These are phyloP conservation scores for Phytophthora nicotianae DNA, from an alignment of 352 stramenopile species.

Conservation along the genomic window DNA sequence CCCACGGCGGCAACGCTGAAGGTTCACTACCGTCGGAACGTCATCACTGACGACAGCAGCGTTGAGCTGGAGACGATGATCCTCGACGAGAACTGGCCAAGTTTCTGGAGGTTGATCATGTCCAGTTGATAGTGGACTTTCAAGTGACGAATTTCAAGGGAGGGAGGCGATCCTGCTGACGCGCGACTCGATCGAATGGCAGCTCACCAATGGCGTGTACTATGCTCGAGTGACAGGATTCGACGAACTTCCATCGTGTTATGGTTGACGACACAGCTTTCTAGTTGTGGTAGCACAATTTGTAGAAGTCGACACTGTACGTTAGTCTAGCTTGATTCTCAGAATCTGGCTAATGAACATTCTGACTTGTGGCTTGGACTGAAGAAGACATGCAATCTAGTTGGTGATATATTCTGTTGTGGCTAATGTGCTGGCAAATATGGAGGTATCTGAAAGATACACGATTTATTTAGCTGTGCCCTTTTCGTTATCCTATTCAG, in stretches of 20 bases:
- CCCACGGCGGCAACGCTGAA: slow-evolving; percentile 43
- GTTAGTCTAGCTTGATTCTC: neutral
- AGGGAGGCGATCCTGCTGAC: slow-evolving; percentile 51
- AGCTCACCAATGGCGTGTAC: slow-evolving; percentile 52
- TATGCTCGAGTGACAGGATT: slow-evolving; percentile 41
- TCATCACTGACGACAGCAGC: neutral
- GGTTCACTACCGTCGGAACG: slow-evolving; percentile 23
- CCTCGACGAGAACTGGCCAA: slow-evolving; percentile 42
- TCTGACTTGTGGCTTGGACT: too few relatives aligned
- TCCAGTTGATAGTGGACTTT: slow-evolving; percentile 31
- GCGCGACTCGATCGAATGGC: slow-evolving; percentile 59
- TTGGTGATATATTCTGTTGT: too few relatives aligned
- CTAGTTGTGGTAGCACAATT: slow-evolving; percentile 58
- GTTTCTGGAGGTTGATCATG: slow-evolving; percentile 48
- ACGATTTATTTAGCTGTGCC: too few relatives aligned
- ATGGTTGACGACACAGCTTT: slow-evolving; percentile 55
- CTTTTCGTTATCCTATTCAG: too few relatives aligned
- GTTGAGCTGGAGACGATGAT: slow-evolving; percentile 27
- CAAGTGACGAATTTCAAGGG: slow-evolving; percentile 20
- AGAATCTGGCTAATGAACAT: too few relatives aligned
- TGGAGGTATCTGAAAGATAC: too few relatives aligned
- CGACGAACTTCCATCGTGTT: slow-evolving; percentile 37
- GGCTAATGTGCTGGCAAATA: too few relatives aligned
- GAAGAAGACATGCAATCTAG: too few relatives aligned
- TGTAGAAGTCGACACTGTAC: slow-evolving; percentile 11